phyloP scores from a whole-genome alignment of 495 filamentous ascomycete genomes.

The Aspergillus coremiiformis region DNA sequence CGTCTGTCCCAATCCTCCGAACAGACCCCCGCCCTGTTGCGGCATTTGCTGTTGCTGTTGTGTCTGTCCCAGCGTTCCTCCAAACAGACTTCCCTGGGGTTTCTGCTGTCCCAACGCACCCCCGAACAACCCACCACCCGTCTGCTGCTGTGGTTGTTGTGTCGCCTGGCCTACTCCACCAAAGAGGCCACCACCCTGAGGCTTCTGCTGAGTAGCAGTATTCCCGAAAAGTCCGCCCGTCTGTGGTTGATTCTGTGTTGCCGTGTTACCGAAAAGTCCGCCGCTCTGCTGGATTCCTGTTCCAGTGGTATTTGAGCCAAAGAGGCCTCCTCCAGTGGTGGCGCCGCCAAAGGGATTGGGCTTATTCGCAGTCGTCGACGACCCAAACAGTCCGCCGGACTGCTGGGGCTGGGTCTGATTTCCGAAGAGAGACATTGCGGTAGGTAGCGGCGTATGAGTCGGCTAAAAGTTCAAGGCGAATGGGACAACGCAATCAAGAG shows the following conservation, averaged over 20 bases:
- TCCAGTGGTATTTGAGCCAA: slow-evolving; percentile 12
- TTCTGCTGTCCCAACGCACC: slow-evolving; percentile 25
- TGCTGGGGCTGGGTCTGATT: slow-evolving; percentile 12
- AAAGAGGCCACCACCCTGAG: slow-evolving; percentile 24
- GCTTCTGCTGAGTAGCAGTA: slow-evolving; percentile 28
- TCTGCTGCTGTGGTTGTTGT: slow-evolving; percentile 16
- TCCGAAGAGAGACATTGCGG: slow-evolving; percentile 36
- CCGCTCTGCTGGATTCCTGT: slow-evolving; percentile 14
- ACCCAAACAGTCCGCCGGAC: slow-evolving; percentile 12
- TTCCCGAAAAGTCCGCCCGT: slow-evolving; percentile 25
- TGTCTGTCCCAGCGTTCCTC: slow-evolving; percentile 22
- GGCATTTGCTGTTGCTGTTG: slow-evolving; percentile 26
- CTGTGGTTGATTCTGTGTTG: slow-evolving; percentile 28
- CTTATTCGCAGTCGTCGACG: slow-evolving; percentile 26
- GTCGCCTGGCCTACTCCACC: slow-evolving; percentile 22
- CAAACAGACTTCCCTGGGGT: slow-evolving; percentile 27
- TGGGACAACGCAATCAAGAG: background rate
- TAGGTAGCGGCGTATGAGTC: background rate
- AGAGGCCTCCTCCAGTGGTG: slow-evolving; percentile 11
- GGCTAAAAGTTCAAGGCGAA: background rate
- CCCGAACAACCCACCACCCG: background rate
- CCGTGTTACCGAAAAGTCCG: slow-evolving; percentile 30
- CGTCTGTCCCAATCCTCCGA: slow-evolving; percentile 19
- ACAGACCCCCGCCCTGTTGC: slow-evolving; percentile 14
- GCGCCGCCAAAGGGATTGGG: slow-evolving; percentile 29